Percentiles rank a stretch among this genome's conserved stretches.
Evolutionary conservation across 257 asterid genomes (phyloP).

Genomic region (Capsicum rhomboideum): DNA sequence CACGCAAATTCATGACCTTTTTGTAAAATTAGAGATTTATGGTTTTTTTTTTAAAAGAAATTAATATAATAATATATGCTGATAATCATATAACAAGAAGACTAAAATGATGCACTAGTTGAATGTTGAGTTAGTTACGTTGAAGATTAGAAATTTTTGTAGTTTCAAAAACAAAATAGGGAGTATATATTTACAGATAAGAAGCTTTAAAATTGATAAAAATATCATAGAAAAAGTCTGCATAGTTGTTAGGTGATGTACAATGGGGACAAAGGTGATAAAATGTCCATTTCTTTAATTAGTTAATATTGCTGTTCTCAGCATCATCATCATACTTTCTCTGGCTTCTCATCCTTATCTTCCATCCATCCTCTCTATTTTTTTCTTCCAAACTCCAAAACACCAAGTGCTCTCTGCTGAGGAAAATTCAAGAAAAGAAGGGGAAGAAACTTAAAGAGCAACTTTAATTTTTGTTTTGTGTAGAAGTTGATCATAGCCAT

Average conservation of each 20-base stretch:
- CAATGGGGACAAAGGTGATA: constrained; percentile 33
- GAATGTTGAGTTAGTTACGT: too few species aligned
- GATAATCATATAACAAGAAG: too few species aligned
- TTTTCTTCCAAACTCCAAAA: background rate
- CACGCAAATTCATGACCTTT: too few species aligned
- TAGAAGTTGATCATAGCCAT: constrained; percentile 15
- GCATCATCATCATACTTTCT: constrained; percentile 13
- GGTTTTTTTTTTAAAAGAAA: too few species aligned
- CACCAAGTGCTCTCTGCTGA: background rate
- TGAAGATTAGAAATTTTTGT: too few species aligned
- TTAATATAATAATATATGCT: too few species aligned
- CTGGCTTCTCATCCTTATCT: constrained; percentile 25
- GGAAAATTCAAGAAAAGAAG: background rate
- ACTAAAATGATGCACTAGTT: too few species aligned
- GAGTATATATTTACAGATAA: background rate
- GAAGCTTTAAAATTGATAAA: background rate
- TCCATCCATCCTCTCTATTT: background rate
- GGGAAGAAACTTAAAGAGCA: background rate
- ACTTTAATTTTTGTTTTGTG: background rate
- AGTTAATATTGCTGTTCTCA: constrained; percentile 14
- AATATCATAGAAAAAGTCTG: background rate
- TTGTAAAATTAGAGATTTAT: too few species aligned
- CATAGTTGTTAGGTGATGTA: constrained; percentile 27
- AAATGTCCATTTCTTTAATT: constrained; percentile 21
- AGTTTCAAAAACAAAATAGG: background rate